A percentile compares a stretch with the other conserved stretches of the same genome.
Conservation (phyloP, 2,329 filamentous ascomycete genomes). For the Aspergillus thermomutatus region DNA sequence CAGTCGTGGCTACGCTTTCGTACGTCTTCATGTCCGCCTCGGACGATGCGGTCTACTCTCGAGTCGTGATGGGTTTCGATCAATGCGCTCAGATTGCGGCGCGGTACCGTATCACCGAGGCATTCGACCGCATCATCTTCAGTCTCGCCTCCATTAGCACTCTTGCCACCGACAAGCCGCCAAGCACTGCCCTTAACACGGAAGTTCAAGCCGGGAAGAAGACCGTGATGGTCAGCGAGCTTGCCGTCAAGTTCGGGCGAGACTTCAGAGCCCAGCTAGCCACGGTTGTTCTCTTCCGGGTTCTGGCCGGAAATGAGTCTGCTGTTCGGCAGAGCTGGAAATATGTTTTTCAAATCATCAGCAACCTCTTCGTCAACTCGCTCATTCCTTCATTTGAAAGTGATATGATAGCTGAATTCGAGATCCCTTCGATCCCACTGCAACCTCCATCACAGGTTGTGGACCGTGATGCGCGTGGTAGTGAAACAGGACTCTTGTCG, state of each 20-base stretch:
- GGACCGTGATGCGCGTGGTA: conserved; percentile 74
- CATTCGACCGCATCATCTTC: conserved; percentile 87
- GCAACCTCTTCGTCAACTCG: conserved; percentile 95
- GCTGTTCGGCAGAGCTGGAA: conserved; percentile 59
- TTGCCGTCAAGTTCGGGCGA: conserved; percentile 90
- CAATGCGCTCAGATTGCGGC: conserved; percentile 92
- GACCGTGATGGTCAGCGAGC: conserved; percentile 97
- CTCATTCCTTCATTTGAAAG: conserved; percentile 78
- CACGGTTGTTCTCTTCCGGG: conserved; percentile 90
- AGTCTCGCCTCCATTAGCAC: conserved; percentile 89
- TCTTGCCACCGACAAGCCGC: conserved; percentile 69
- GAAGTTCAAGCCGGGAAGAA: conserved; percentile 90
- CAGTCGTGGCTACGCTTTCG: conserved; percentile 88
- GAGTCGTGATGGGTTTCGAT: conserved; percentile 91
- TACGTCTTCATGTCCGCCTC: conserved; percentile 99
- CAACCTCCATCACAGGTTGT: conserved; percentile 91
- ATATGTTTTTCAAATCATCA: conserved; percentile 83
- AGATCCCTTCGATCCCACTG: conserved; percentile 77
- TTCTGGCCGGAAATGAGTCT: conserved; percentile 79
- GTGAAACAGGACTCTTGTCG: conserved; percentile 83
- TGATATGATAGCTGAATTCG: conserved; percentile 61
- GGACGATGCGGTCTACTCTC: conserved; percentile 90
- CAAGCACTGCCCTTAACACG: conserved; percentile 86
- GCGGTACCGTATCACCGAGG: conserved; percentile 77
- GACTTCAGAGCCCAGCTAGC: conserved; percentile 93